A percentile compares a stretch with the other conserved stretches of the same genome.
Conservation (phyloP, 768 basidiomycete species). For the Pholiota microspora region DNA sequence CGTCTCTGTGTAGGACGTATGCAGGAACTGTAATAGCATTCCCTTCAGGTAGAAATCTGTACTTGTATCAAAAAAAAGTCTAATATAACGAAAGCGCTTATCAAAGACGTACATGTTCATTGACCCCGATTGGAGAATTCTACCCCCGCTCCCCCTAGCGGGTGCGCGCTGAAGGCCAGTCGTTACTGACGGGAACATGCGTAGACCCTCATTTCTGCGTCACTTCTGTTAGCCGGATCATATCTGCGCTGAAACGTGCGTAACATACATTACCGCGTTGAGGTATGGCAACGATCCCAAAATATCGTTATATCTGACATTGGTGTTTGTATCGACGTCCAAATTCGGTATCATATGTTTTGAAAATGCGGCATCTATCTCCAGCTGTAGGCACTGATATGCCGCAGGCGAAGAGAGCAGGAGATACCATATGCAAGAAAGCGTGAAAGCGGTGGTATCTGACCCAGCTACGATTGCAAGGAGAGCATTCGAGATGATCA, state of each 20-base stretch:
- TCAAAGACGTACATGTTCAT: neutral
- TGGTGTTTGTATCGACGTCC: neutral
- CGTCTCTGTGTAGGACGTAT: constrained; percentile 32
- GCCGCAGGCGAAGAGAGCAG: constrained; percentile 22
- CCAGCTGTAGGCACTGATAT: constrained; percentile 22
- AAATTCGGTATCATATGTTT: constrained; percentile 8
- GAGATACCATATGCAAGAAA: constrained; percentile 23
- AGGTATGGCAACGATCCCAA: constrained; percentile 25
- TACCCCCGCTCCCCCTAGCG: constrained; percentile 25
- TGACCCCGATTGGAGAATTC: constrained; percentile 13
- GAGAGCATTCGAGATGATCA: constrained; percentile 18
- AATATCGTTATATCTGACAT: constrained; percentile 9
- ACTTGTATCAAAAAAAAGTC: neutral
- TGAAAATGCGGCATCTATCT: constrained; percentile 23
- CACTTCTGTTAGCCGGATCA: no score
- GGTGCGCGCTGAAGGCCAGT: constrained; percentile 31
- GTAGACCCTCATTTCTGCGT: constrained; percentile 33
- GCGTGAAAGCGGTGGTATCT: constrained; percentile 24
- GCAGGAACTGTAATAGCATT: constrained; percentile 33
- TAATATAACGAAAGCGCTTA: neutral
- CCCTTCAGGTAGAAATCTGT: constrained; percentile 37
- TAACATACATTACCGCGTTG: constrained; percentile 35
- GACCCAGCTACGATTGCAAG: constrained; percentile 30
- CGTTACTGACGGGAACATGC: constrained; percentile 34
- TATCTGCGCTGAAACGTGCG: no score